Evolutionary conservation across 108 stramenopile species (phyloP).

Genomic region (Nannochloropsis granulata): DNA sequence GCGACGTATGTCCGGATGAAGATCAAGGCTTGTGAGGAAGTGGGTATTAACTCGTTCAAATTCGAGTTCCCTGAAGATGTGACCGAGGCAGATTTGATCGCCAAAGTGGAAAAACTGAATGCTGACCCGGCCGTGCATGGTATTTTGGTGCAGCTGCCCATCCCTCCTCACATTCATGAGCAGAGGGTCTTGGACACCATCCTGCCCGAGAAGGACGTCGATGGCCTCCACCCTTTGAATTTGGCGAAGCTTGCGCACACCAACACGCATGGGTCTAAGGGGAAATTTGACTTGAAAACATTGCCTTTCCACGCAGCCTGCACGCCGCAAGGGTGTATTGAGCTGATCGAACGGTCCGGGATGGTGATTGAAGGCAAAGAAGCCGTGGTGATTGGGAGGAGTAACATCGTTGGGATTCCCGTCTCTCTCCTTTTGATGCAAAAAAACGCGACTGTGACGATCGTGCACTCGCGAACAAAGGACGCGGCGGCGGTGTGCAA

Average conservation of each 20-base stretch:
- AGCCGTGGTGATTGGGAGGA: slow-evolving; percentile 89
- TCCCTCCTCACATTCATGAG: slow-evolving; percentile 73
- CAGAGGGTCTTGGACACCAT: slow-evolving; percentile 44
- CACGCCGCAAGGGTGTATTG: slow-evolving; percentile 74
- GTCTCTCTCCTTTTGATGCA: slow-evolving; percentile 67
- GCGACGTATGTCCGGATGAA: slow-evolving; percentile 96
- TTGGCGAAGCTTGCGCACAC: slow-evolving; percentile 49
- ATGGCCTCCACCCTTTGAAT: slow-evolving; percentile 85
- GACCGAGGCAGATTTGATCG: slow-evolving; percentile 42
- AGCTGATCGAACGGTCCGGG: slow-evolving; percentile 68
- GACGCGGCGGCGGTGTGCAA: slow-evolving; percentile 36
- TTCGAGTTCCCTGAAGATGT: slow-evolving; percentile 58
- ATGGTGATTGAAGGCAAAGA: slow-evolving; percentile 64
- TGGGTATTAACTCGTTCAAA: slow-evolving; percentile 46
- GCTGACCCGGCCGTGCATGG: slow-evolving; percentile 66
- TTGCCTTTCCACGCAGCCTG: slow-evolving; percentile 40
- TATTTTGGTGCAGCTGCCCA: slow-evolving; percentile 89
- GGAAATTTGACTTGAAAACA: background rate
- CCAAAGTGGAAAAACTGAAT: slow-evolving; percentile 50
- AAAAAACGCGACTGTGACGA: slow-evolving; percentile 79
- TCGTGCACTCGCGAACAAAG: slow-evolving; percentile 74
- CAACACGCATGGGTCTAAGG: background rate
- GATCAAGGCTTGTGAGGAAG: slow-evolving; percentile 65
- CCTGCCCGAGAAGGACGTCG: slow-evolving; percentile 78
- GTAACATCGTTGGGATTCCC: slow-evolving; percentile 66